These are phyloP conservation scores for Penicillium canescens DNA, from an alignment of 495 filamentous ascomycete genomes.

Conservation along the genomic window DNA sequence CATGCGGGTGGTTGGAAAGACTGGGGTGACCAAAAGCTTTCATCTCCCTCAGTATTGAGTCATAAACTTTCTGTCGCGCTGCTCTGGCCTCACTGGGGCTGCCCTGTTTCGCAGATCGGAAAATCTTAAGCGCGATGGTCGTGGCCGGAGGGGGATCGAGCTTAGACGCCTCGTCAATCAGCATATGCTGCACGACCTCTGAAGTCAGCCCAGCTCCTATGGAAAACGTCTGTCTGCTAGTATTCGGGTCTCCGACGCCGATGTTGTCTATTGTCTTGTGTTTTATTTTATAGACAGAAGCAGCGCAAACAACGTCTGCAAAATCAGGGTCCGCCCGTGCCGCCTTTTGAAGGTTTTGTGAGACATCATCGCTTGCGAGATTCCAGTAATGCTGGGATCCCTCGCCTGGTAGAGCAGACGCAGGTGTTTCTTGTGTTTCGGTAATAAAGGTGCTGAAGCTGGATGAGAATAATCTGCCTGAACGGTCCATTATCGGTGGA, in stretches of 20 bases:
- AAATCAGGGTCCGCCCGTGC: background rate
- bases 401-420: background rate
- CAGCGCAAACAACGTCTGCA: background rate
- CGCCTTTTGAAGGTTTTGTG: background rate
- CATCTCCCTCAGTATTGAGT: background rate
- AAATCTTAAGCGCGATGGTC: background rate
- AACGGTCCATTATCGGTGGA: background rate
- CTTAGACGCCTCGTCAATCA: background rate
- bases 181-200: background rate
- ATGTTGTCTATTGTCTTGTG: background rate
- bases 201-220: background rate
- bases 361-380: background rate
- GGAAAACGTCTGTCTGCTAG: background rate
- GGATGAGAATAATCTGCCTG: background rate
- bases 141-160: too few species aligned
- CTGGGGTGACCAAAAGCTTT: background rate
- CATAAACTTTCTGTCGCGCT: background rate
- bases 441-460: background rate
- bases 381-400: background rate
- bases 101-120: background rate
- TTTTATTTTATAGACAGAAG: background rate
- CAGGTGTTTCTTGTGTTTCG: background rate
- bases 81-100: background rate
- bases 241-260: background rate
- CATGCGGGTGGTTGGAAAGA: background rate